Base-by-base conservation (phyloP, 179 eudicot species). In the Carnegiea gigantea region DNA sequence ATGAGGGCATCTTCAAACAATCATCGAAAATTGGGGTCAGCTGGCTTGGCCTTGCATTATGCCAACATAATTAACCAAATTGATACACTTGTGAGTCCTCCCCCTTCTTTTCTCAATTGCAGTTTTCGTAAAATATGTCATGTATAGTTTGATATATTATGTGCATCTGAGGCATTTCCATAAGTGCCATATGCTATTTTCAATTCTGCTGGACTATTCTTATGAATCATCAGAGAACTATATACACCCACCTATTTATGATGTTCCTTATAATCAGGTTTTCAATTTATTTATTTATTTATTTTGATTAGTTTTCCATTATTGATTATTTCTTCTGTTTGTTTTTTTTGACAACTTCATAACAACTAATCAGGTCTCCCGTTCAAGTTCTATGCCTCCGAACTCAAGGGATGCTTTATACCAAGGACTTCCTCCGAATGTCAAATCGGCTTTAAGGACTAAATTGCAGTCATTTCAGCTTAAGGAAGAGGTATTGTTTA, bases 21-120 rank as follows among this genome's bases (percentile, higher is more conserved):
- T 84, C 88, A 88, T 73, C 91, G 82, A 81, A 96, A 86, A 83
- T 79, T 96, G 87, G 99, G 99, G 57, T 88, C 97, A 82, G 95
- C 97, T 57, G 99, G 99, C 81, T 92, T 96, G 84, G 95, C 99
- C 48, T 85, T 96, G 86, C 99, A 96, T 86, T 96, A 96, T 85
- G 99, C 99, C 78, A 96, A 92, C 86, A 89, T 96, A 36, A 90
- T 96, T 78, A 89, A 91, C 59, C 99, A 96, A 72, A 96, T 96
- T 38, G 99, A 96, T 84, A 92, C 96, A 28, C 88, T 96, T 75
- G 99, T 96, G 82, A 93, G 98, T 89, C 23, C 48, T 73, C 23
- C 20, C 8, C 9, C 44, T 49, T 49, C 24, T 68, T 24, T 11
- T 73, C 38, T 74, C 8, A 64, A 65, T 43, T 78, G 20, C 59